A percentile compares a stretch with the other conserved stretches of the same genome.
phyloP scores from a whole-genome alignment of 2,329 filamentous ascomycete genomes.

The Diatrype stigma region DNA sequence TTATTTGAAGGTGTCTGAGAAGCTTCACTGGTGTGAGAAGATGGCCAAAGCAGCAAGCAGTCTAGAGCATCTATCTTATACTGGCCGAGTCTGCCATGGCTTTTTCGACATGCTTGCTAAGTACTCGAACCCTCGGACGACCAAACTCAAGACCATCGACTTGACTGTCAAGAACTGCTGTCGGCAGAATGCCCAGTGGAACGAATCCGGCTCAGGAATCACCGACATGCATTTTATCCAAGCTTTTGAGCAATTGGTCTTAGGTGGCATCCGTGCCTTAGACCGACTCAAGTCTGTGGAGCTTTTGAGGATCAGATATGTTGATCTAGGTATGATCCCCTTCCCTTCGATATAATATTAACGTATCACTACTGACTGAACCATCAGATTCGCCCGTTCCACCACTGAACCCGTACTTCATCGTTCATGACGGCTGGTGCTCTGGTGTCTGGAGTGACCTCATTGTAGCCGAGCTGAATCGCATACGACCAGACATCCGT shows the following conservation, averaged over 20 bases:
- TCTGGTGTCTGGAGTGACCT: slow-evolving; percentile 69
- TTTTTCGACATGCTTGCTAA: slow-evolving; percentile 60
- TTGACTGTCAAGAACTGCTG: slow-evolving; percentile 73
- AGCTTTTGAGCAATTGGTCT: slow-evolving; percentile 65
- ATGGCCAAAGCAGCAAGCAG: slow-evolving; percentile 57
- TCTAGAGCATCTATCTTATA: slow-evolving; percentile 67
- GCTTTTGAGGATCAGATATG: slow-evolving; percentile 67
- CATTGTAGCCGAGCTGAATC: slow-evolving; percentile 58
- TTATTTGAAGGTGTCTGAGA: slow-evolving; percentile 55
- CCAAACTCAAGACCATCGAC: slow-evolving; percentile 61
- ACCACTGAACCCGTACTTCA: slow-evolving; percentile 69
- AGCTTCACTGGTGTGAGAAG: slow-evolving; percentile 61
- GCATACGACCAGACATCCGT: slow-evolving; percentile 51
- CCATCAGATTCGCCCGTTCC: slow-evolving; percentile 62
- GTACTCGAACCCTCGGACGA: slow-evolving; percentile 43
- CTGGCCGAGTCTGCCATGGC: slow-evolving; percentile 65
- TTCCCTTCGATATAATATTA: too few species aligned
- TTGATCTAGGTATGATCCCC: slow-evolving; percentile 57
- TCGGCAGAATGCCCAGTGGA: slow-evolving; percentile 48
- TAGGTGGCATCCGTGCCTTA: slow-evolving; percentile 59
- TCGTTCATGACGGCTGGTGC: slow-evolving; percentile 56
- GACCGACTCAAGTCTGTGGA: slow-evolving; percentile 55
- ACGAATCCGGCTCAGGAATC: slow-evolving; percentile 65
- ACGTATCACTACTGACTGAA: slow-evolving; percentile 13
- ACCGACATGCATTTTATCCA: slow-evolving; percentile 69